These are phyloP conservation scores for Naematelia aurantialba DNA, from an alignment of 768 basidiomycete genomes.

Conservation along the genomic window DNA sequence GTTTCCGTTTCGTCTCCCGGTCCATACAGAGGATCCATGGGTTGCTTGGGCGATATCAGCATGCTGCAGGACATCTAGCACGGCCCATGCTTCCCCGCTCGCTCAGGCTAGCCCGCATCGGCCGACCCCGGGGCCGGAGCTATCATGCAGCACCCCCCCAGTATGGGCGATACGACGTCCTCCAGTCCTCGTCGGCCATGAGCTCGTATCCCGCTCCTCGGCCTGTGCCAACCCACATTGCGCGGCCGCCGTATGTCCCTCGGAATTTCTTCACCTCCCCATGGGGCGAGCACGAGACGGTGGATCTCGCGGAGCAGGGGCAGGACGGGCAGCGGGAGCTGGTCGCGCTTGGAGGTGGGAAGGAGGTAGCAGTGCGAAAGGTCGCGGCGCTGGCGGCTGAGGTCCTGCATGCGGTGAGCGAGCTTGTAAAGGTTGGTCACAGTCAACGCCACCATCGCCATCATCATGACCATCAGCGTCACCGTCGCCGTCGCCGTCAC, in stretches of 20 bases:
- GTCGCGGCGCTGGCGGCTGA: slow-evolving; percentile 60
- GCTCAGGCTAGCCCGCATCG: neutral
- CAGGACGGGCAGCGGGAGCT: slow-evolving; percentile 48
- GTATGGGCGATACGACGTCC: slow-evolving; percentile 31
- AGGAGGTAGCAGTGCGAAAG: slow-evolving; percentile 57
- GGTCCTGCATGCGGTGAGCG: slow-evolving; percentile 61
- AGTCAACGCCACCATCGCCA: too few species aligned
- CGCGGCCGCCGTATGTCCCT: slow-evolving; percentile 59
- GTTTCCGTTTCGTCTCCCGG: neutral
- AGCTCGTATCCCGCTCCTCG: slow-evolving; percentile 29
- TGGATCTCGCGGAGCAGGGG: slow-evolving; percentile 20
- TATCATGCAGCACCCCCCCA: slow-evolving; percentile 12
- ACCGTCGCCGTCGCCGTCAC: slow-evolving; percentile 1
- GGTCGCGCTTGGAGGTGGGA: slow-evolving; percentile 58
- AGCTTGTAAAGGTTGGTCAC: slow-evolving; percentile 53
- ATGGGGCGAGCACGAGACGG: slow-evolving; percentile 28
- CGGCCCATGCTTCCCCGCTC: neutral
- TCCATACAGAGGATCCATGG: too few species aligned
- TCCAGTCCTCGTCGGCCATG: slow-evolving; percentile 23
- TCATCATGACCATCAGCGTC: too few species aligned
- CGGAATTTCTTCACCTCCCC: slow-evolving; percentile 39
- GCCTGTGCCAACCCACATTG: slow-evolving; percentile 59
- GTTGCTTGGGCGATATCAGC: neutral
- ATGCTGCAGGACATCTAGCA: neutral
- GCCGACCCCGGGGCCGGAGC: too few species aligned